Evolutionary conservation across 2,329 filamentous ascomycete genomes (phyloP).

Genomic region (Aureobasidium pullulans): DNA sequence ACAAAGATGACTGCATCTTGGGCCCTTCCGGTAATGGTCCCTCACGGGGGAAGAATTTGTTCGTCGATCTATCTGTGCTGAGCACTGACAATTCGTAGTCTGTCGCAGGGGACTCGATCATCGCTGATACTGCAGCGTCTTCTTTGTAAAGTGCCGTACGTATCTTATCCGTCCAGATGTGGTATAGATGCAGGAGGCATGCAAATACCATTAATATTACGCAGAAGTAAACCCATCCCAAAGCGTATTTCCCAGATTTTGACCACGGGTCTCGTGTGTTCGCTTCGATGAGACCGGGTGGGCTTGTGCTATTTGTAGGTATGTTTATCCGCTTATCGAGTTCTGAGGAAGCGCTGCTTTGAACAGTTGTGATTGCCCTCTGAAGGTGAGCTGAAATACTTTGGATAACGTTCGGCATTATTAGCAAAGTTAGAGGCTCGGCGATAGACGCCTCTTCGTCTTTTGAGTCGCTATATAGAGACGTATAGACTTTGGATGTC

Average conservation of each 20-base stretch:
- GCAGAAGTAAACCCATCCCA: constrained; percentile 84
- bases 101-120: constrained; percentile 45
- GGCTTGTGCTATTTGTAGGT: constrained; percentile 48
- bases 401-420: neutral
- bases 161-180: constrained; percentile 90
- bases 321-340: constrained; percentile 45
- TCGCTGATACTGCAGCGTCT: constrained; percentile 61
- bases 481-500: neutral
- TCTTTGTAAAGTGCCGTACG: constrained; percentile 84
- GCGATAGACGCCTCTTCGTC: neutral
- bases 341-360: neutral
- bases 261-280: constrained; percentile 66
- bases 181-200: constrained; percentile 66
- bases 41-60: constrained; percentile 68
- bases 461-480: neutral
- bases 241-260: constrained; percentile 74
- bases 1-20: constrained; percentile 61
- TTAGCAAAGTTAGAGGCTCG: neutral
- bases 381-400: neutral
- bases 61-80: constrained; percentile 53
- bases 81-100: constrained; percentile 57
- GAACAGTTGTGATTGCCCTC: neutral
- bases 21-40: constrained; percentile 51
- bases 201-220: constrained; percentile 63
- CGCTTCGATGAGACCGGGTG: constrained; percentile 48